Evolutionary conservation across 176 grass and related monocot species (phyloP).

Genomic region (Oryza officinalis): DNA sequence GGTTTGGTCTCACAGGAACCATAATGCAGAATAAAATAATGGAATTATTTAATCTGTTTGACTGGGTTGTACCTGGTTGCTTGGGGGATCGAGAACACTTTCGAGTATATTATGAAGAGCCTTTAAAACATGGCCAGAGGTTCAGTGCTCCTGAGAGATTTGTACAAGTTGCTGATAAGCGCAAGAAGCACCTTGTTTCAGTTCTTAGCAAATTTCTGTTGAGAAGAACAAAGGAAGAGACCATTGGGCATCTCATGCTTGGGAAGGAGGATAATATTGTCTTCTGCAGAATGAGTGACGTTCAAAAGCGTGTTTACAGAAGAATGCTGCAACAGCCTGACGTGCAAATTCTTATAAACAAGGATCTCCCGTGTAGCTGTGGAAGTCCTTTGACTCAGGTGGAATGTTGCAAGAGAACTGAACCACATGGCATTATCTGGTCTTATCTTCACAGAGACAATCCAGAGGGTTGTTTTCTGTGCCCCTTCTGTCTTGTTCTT

Average conservation of each 20-base stretch:
- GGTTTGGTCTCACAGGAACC: conserved; percentile 91
- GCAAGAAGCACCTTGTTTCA: conserved; percentile 85
- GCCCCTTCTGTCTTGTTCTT: conserved; percentile 95
- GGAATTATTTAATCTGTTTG: conserved; percentile 98
- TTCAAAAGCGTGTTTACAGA: conserved; percentile 94
- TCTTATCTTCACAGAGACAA: conserved; percentile 93
- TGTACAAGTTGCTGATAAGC: conserved; percentile 77
- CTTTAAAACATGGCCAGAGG: conserved; percentile 90
- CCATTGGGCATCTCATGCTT: conserved; percentile 95
- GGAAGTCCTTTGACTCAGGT: conserved; percentile 86
- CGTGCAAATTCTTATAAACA: conserved; percentile 92
- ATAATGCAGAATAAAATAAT: conserved; percentile 95
- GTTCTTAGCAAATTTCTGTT: conserved; percentile 78
- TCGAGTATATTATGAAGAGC: conserved; percentile 83
- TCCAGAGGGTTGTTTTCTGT: conserved; percentile 75
- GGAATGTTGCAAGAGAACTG: conserved; percentile 82
- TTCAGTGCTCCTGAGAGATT: conserved; percentile 89
- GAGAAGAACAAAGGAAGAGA: conserved; percentile 96
- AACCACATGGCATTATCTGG: conserved; percentile 89
- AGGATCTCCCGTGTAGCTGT: conserved; percentile 81
- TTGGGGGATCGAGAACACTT: conserved; percentile 91
- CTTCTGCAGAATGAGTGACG: conserved; percentile 96
- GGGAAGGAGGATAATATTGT: conserved; percentile 99
- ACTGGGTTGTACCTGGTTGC: conserved; percentile 84
- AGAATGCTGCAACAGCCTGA: conserved; percentile 96